Evolutionary conservation across 176 grass and related monocot species (phyloP), one percentile per base, ranked within the genome.

Genomic region (Rhynchospora tenuis): DNA sequence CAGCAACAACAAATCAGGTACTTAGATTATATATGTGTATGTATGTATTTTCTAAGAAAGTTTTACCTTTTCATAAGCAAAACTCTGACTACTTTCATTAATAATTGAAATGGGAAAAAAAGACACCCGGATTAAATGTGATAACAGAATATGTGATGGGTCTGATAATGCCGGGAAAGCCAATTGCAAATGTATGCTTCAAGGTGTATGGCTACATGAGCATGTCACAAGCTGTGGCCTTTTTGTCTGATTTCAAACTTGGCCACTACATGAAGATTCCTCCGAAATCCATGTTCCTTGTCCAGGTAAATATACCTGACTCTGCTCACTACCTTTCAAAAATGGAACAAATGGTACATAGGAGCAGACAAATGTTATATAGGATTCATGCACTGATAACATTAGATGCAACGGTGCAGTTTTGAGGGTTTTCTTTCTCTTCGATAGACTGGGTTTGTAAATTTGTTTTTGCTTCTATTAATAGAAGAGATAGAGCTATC

Each of bases 181-280:
- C 94, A 0, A 94, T 97, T 3, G 90, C 92, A 43, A 97, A 97
- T 83, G 94, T 97, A 23, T 97, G 92, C 88, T 97, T 97, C 88
- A 97, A 97, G 84, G 94, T 97, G 2, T 97, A 89, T 71, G 94
- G 94, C 57, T 97, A 94, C 70, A 97, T 97, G 83, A 97, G 94
- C 83, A 97, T 97, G 94, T 81, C 86, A 46, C 94, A 97, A 91
- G 89, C 94, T 15, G 88, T 94, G 50, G 87, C 90, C 56, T 97
- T 97, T 88, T 86, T 97, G 15, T 29, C 60, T 1, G 94, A 97
- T 85, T 97, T 97, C 88, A 97, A 97, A 31, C 94, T 97, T 22
- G 94, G 94, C 9, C 94, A 97, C 65, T 97, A 97, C 87, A 97
- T 97, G 94, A 97, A 94, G 88, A 83, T 97, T 78, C 94, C 94